Base-by-base conservation (phyloP, 176 grass and related monocot species). In the Musa itinerans region DNA sequence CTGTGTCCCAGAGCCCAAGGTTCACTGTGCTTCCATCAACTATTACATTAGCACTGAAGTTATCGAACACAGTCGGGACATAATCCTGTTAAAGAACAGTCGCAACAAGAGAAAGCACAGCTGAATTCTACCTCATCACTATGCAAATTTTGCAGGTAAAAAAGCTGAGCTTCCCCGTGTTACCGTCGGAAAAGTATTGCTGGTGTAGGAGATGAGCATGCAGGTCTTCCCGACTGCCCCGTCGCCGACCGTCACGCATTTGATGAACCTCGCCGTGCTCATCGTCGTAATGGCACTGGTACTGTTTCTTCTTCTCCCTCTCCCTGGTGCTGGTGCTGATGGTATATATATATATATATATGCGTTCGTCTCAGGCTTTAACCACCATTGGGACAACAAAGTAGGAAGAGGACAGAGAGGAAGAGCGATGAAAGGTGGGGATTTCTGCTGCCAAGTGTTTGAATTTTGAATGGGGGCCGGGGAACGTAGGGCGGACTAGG, bases 141-240 rank as follows among this genome's bases (percentile, higher is more conserved):
- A 10, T 50, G 11, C 50, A 11, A 7, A 26, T 11, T 69, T 17
- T 54, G 1, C 12, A 53, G 5, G 1, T 72, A 22, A 23, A 26
- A 26, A 73, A 9, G 26, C 9, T 55, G 25, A 25, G 49, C 8
- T 76, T 50, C 14, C 16, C 9, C 1, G 2, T 19, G 1, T 65
- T 80, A 87, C 85, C 76, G 81, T 80, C 21, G 85, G 85, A 49
- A 87, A 87, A 19, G 85, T 87, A 48, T 87, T 87, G 80, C 85
- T 87, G 43, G 85, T 87, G 54, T 87, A 87, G 54, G 81, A 87
- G 68, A 87, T 87, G 29, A 87, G 81, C 85, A 87, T 87, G 54
- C 85, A 87, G 12, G 85, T 87, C 76, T 87, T 87, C 69, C 85
- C 85, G 10, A 87, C 81, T 0, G 85, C 85, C 16, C 85, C 85